Evolutionary conservation across 305 asterid species (phyloP).

Genomic region (Fraxinus velutina): DNA sequence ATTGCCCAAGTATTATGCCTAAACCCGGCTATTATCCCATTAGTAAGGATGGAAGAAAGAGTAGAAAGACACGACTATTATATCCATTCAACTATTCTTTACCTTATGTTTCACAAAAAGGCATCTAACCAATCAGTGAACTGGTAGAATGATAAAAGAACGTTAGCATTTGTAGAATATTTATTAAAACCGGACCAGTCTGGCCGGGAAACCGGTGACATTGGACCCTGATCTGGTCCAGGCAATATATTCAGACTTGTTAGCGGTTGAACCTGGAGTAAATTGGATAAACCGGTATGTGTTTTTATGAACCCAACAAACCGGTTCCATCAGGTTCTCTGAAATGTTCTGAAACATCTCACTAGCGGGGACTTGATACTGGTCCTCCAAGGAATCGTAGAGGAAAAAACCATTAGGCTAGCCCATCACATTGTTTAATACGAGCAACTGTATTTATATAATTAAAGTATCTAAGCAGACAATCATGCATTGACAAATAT

Average conservation of each 20-base stretch:
- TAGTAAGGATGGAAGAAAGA: not conserved
- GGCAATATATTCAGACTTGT: not conserved
- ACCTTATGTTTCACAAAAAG: not conserved
- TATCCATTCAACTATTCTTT: not conserved
- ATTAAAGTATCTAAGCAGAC: not conserved
- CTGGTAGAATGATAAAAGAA: not conserved
- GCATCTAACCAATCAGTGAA: not conserved
- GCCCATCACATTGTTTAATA: not conserved
- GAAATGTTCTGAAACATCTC: not conserved
- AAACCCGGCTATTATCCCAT: not conserved
- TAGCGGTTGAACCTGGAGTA: not conserved
- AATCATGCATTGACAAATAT: not conserved
- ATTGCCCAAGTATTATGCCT: slow-evolving; percentile 9
- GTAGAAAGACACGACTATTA: not conserved
- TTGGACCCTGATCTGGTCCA: not conserved
- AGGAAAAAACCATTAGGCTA: not conserved
- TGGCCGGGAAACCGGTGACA: not conserved
- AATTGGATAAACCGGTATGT: not conserved
- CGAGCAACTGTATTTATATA: not conserved
- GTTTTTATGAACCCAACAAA: not conserved
- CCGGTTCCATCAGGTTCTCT: not conserved
- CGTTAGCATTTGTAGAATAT: not conserved
- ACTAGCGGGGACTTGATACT: not conserved
- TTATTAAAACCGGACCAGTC: not conserved
- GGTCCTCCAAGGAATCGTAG: not conserved